phyloP scores from a whole-genome alignment of 1,284 basidiomycete genomes.

The Apiotrichum laibachii region DNA sequence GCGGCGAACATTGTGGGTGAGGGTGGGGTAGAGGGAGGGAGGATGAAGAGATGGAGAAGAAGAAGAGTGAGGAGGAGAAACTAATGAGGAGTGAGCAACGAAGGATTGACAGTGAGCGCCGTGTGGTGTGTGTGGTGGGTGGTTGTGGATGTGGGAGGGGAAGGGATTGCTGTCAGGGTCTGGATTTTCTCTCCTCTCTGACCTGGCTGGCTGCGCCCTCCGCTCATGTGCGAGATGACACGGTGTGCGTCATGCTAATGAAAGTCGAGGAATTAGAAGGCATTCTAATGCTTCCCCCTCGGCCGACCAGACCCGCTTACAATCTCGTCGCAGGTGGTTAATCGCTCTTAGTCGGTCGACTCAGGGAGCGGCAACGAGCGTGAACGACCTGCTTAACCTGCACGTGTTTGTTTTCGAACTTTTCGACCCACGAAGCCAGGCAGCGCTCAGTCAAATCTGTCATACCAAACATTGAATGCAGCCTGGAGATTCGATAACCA shows the following conservation, averaged over 20 bases:
- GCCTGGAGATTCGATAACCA: neutral
- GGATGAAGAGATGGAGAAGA: constrained; percentile 5
- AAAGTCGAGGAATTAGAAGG: too few relatives aligned
- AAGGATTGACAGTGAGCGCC: constrained; percentile 10
- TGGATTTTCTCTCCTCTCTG: too few relatives aligned
- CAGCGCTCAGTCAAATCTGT: neutral
- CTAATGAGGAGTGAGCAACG: constrained; percentile 1
- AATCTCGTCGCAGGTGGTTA: neutral
- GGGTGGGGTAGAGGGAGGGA: constrained; percentile 3
- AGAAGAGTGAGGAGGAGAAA: constrained; percentile 1
- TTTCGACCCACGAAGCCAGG: too few relatives aligned
- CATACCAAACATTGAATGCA: neutral
- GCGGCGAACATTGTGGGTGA: constrained; percentile 28
- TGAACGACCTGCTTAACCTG: too few relatives aligned
- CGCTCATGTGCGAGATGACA: too few relatives aligned
- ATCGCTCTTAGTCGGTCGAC: too few relatives aligned
- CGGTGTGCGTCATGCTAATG: too few relatives aligned
- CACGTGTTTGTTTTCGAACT: too few relatives aligned
- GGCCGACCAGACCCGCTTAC: constrained; percentile 8
- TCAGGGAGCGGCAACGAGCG: too few relatives aligned
- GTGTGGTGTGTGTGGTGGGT: neutral
- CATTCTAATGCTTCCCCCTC: neutral
- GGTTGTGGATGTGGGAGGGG: neutral
- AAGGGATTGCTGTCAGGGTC: too few relatives aligned
- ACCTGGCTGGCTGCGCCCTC: too few relatives aligned